Base-by-base conservation (phyloP, 768 basidiomycete species). In the Russula sp. region DNA sequence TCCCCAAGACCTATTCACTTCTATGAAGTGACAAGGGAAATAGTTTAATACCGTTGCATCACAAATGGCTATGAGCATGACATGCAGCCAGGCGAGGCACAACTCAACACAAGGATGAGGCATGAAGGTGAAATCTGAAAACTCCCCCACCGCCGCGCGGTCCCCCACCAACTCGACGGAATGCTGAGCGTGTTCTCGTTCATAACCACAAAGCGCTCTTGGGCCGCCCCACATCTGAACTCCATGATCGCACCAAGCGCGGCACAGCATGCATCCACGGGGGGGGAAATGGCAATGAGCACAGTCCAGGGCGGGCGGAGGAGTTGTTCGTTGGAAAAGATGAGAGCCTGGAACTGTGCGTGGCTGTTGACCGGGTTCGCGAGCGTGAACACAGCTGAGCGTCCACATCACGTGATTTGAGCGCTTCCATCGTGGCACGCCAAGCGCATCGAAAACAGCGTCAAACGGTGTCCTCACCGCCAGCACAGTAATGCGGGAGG, bases 341-440 rank as follows among this genome's bases (percentile, higher is more conserved):
- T 80, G 25, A 75, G 71, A 42, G 75, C 74, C 59, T 85, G 85
- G 48, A 81, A 77, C 16, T 73, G 70, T 0, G 77, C 69, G 2
- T 74, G 70, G 42, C 84, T 83, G 69, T 90, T 89, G 39, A 83
- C 78, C 14, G 92, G 75, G 70, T 91, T 90, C 0, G 85, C 85
- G 0, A 90, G 78, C 2, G 83, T 73, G 68, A 76, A 82, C 0
- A 85, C 79, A 0, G 86, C 84, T 79, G 83, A 83, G 3, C 80
- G 55, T 81, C 80, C 41, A 85, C 80, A 54, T 79, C 78, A 0
- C 76, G 69, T 0, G 80, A 81, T 20, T 76, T 77, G 55, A 90
- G 72, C 3, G 81, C 81, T 0, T 68, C 56, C 0, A 78, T 7
- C 71, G 68, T 1, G 78, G 77, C 2, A 72, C 70, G 0, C 80